phyloP scores from a whole-genome alignment of 305 asterid genomes.

The Rubia tinctorum region DNA sequence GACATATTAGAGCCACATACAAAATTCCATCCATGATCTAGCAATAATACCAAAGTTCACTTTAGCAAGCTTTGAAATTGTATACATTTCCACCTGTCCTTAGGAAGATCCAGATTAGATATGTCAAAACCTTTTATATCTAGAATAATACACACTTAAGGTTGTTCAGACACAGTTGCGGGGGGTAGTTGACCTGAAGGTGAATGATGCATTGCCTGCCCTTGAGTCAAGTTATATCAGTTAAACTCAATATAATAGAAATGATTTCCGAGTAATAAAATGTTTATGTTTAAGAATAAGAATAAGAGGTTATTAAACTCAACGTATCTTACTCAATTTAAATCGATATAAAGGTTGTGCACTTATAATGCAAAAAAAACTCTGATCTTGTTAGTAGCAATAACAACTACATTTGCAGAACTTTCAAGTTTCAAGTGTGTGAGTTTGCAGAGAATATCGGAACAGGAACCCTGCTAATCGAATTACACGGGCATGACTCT shows the following conservation, averaged over 20 bases:
- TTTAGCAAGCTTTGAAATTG: not conserved
- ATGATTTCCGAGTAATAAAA: not conserved
- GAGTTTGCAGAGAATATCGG: slow-evolving; percentile 17
- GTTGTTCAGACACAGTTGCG: not conserved
- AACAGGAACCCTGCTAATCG: slow-evolving; percentile 28
- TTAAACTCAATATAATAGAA: too few relatives aligned
- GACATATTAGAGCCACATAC: too few relatives aligned
- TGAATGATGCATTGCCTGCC: too few relatives aligned
- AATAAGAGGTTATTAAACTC: not conserved
- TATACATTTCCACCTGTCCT: not conserved
- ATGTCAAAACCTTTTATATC: too few relatives aligned
- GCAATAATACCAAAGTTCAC: not conserved
- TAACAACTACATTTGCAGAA: too few relatives aligned
- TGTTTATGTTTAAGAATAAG: not conserved
- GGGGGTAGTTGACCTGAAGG: too few relatives aligned
- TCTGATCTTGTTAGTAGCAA: too few relatives aligned
- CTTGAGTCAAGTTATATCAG: too few relatives aligned
- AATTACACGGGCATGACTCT: slow-evolving; percentile 30
- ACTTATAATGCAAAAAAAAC: too few relatives aligned
- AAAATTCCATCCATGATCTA: too few relatives aligned
- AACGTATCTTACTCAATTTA: too few relatives aligned
- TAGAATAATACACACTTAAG: not conserved
- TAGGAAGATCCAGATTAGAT: not conserved
- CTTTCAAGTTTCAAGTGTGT: slow-evolving; percentile 14
- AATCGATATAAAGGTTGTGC: too few relatives aligned